These are phyloP conservation scores for Umbelopsis isabellina DNA, from an alignment of 192 early-diverging fungal genomes.

Conservation along the genomic window DNA sequence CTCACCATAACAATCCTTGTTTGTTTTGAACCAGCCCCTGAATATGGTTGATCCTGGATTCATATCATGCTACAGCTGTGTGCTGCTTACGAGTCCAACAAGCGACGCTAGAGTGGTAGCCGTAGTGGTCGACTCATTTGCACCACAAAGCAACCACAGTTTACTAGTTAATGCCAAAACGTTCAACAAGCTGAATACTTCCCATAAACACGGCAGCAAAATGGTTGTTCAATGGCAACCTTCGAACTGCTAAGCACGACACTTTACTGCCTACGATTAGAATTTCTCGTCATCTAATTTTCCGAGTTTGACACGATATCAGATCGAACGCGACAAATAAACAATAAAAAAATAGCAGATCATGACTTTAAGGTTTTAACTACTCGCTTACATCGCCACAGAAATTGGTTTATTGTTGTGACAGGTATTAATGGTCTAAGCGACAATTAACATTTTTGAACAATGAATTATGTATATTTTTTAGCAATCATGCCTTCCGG, in stretches of 20 bases:
- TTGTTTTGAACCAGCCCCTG: neutral
- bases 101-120: constrained; percentile 8
- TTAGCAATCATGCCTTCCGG: constrained; percentile 94
- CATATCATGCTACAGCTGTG: constrained; percentile 12
- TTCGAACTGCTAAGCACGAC: neutral
- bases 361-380: too few species aligned
- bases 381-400: too few species aligned
- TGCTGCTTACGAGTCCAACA: constrained; percentile 8
- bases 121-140: constrained; percentile 2
- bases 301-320: too few species aligned
- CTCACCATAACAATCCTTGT: neutral
- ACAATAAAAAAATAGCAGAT: too few species aligned
- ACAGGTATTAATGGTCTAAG: too few species aligned
- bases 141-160: constrained; percentile 2
- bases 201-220: neutral
- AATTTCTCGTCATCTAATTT: too few species aligned
- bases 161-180: constrained; percentile 14
- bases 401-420: too few species aligned
- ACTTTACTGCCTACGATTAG: neutral
- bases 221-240: constrained; percentile 10
- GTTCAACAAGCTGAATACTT: constrained; percentile 1
- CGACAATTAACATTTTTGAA: too few species aligned
- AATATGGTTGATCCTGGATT: constrained; percentile 5
- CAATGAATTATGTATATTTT: constrained; percentile 35
- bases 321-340: too few species aligned